These are phyloP conservation scores for Dendrobium nobile DNA, from an alignment of 106 monocot genomes.

Conservation along the genomic window DNA sequence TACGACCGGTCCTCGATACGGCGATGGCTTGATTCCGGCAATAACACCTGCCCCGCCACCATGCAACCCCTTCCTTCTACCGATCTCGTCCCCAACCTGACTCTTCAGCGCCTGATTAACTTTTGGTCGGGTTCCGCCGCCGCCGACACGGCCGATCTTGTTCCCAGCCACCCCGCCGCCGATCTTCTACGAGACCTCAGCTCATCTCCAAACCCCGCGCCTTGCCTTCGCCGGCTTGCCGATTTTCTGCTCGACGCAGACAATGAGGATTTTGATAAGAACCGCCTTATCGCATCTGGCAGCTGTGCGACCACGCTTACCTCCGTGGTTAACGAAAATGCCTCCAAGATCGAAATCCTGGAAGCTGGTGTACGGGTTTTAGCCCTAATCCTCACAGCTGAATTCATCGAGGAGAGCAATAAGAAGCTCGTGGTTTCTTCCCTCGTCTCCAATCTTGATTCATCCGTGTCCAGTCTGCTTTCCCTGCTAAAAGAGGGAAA, in stretches of 20 bases:
- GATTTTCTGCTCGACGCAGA: constrained; percentile 29
- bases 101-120: constrained; percentile 61
- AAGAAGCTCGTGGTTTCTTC: background rate
- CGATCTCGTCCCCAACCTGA: constrained; percentile 71
- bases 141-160: constrained; percentile 1
- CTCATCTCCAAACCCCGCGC: constrained; percentile 15
- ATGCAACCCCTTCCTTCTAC: constrained; percentile 66
- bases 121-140: constrained; percentile 28
- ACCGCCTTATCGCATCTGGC: constrained; percentile 14
- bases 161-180: background rate
- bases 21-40: constrained; percentile 63
- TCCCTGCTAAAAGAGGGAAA: constrained; percentile 14
- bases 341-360: background rate
- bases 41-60: constrained; percentile 74
- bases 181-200: constrained; percentile 6
- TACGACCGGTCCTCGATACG: constrained; percentile 77
- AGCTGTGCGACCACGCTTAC: constrained; percentile 24
- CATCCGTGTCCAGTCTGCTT: constrained; percentile 7
- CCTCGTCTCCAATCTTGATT: constrained; percentile 3
- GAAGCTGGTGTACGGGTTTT: constrained; percentile 32
- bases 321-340: constrained; percentile 16
- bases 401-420: constrained; percentile 7
- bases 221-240: constrained; percentile 25
- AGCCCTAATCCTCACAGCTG: constrained; percentile 10
- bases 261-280: constrained; percentile 39